phyloP scores from a whole-genome alignment of 2,329 filamentous ascomycete genomes.

The Fusarium succisae region DNA sequence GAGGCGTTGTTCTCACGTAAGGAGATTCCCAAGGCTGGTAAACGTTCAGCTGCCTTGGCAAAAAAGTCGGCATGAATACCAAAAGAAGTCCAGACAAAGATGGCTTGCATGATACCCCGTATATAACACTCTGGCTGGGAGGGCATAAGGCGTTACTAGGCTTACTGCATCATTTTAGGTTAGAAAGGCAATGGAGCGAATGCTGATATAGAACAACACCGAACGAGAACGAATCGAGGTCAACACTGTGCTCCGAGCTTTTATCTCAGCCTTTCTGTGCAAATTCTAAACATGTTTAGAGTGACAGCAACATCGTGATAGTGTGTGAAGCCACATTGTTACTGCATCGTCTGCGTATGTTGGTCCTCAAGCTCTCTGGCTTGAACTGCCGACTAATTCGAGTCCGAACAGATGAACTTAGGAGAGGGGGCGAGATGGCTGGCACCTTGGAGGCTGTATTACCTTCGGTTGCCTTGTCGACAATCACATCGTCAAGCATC shows the following conservation, averaged over 20 bases:
- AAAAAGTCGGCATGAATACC: conserved; percentile 35
- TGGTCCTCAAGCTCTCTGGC: neutral
- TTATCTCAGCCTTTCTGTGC: neutral
- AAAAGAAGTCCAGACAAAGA: neutral
- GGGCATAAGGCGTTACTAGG: conserved; percentile 22
- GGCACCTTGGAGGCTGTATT: neutral
- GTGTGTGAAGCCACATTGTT: neutral
- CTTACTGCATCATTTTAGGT: conserved; percentile 3
- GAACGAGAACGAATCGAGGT: conserved; percentile 1
- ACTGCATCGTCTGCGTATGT: neutral
- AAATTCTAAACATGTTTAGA: neutral
- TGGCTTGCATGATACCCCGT: conserved; percentile 27
- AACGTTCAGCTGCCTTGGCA: conserved; percentile 47
- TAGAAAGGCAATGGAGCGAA: neutral
- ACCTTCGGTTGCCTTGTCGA: neutral
- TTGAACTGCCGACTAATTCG: neutral
- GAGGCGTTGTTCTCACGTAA: conserved; percentile 63
- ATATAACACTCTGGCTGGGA: conserved; percentile 10
- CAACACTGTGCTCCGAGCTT: neutral
- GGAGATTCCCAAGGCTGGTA: conserved; percentile 60
- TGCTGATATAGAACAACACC: conserved; percentile 12
- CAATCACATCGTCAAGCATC: neutral
- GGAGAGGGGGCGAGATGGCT: neutral
- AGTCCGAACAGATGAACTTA: neutral
- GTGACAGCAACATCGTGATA: neutral